Evolutionary conservation across 2,329 filamentous ascomycete species (phyloP).

Genomic region (Sporothrix inflata): DNA sequence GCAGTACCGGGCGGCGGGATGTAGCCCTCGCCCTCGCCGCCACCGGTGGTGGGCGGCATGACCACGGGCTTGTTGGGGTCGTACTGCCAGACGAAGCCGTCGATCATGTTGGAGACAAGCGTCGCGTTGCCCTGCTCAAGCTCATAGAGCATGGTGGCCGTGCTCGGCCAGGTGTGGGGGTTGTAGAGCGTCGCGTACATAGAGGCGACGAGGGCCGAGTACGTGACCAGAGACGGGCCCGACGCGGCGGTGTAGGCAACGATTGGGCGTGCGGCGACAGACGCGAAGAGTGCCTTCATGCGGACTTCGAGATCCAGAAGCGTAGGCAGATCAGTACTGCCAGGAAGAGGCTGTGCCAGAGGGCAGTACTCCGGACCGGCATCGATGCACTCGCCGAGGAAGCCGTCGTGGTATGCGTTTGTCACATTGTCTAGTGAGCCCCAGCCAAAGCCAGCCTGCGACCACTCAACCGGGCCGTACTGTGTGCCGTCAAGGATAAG

Average conservation of each 20-base stretch:
- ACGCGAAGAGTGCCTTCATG: conserved; percentile 45
- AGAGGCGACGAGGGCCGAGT: conserved; percentile 46
- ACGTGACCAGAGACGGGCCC: conserved; percentile 52
- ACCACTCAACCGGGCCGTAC: conserved; percentile 51
- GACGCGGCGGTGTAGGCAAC: conserved; percentile 44
- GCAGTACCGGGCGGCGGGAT: conserved; percentile 13
- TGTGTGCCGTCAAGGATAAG: conserved; percentile 55
- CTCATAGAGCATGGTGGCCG: conserved; percentile 48
- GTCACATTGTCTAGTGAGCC: conserved; percentile 54
- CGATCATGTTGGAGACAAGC: conserved; percentile 46
- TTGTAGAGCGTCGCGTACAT: conserved; percentile 52
- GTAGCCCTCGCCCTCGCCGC: background rate
- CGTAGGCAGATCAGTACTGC: conserved; percentile 35
- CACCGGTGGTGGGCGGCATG: conserved; percentile 5
- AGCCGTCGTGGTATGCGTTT: conserved; percentile 54
- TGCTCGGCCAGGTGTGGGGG: conserved; percentile 47
- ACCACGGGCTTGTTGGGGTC: conserved; percentile 40
- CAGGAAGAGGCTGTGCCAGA: conserved; percentile 43
- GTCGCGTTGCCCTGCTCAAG: conserved; percentile 52
- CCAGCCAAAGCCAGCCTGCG: conserved; percentile 52
- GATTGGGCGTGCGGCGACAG: conserved; percentile 46
- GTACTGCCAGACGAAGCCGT: conserved; percentile 46
- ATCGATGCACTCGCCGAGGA: conserved; percentile 54
- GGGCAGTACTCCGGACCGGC: conserved; percentile 52
- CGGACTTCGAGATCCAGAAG: conserved; percentile 45